phyloP scores from a whole-genome alignment of 2,329 filamentous ascomycete genomes.

The Tolypocladium tropicale region DNA sequence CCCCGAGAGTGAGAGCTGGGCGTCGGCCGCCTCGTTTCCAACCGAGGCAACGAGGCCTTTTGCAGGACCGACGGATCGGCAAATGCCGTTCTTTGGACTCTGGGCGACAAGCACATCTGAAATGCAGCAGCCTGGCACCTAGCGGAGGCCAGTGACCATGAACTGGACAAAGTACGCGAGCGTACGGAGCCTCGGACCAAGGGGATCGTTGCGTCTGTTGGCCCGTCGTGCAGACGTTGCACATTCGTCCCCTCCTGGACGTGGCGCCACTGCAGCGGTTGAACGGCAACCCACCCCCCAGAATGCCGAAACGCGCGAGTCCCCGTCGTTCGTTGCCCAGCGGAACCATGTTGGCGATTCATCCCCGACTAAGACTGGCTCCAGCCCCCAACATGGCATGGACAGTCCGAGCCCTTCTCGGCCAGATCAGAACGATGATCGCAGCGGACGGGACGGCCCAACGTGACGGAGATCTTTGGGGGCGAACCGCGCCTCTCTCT shows the following conservation, averaged over 20 bases:
- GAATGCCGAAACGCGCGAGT: neutral
- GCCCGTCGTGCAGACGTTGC: neutral
- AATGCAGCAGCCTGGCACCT: neutral
- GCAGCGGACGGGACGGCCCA: neutral
- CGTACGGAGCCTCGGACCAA: neutral
- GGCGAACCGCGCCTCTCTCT: neutral
- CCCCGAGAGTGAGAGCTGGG: neutral
- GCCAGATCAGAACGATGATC: neutral
- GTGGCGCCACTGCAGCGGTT: neutral
- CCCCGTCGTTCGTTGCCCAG: neutral
- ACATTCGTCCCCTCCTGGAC: neutral
- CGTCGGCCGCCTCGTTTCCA: neutral
- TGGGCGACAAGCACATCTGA: neutral
- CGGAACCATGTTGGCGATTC: neutral
- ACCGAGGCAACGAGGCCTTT: neutral
- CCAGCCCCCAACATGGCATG: neutral
- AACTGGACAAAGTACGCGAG: too few relatives aligned
- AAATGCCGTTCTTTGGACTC: neutral
- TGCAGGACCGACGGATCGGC: neutral
- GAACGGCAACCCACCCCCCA: neutral
- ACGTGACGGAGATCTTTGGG: neutral
- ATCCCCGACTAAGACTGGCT: neutral
- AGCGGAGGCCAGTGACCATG: neutral
- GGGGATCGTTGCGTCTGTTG: neutral
- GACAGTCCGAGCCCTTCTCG: neutral